Evolutionary conservation across 495 filamentous ascomycete species (phyloP).

Genomic region (Daldinia childiae): DNA sequence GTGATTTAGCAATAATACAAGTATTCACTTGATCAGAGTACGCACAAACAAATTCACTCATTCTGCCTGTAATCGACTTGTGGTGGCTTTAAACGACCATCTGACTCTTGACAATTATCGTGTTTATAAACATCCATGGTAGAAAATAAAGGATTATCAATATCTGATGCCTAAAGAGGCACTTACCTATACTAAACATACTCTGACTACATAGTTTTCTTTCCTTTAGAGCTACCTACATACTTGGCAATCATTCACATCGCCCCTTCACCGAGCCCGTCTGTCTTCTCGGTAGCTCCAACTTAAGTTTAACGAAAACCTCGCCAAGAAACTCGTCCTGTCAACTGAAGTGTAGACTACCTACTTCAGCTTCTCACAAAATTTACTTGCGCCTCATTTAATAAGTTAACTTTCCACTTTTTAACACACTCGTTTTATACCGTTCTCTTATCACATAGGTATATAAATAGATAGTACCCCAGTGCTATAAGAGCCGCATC

Average conservation of each 20-base stretch:
- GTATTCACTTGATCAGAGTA: not conserved
- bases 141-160: not conserved
- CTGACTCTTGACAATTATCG: not conserved
- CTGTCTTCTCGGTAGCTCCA: not conserved
- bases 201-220: not conserved
- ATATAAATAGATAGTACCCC: not conserved
- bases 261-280: slow-evolving; percentile 8
- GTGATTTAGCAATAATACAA: not conserved
- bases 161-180: not conserved
- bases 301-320: not conserved
- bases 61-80: not conserved
- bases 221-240: not conserved
- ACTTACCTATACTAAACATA: not conserved
- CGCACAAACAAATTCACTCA: not conserved
- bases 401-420: not conserved
- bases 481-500: not conserved
- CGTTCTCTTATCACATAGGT: not conserved
- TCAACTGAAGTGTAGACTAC: not conserved
- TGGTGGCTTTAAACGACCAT: not conserved
- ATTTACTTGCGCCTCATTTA: slow-evolving; percentile 10
- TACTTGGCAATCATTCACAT: not conserved
- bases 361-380: not conserved
- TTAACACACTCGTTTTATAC: not conserved
- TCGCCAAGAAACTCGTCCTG: not conserved
- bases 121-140: not conserved